phyloP scores from a whole-genome alignment of 371 early-diverging fungal species.

The Saksenaea oblongispora region DNA sequence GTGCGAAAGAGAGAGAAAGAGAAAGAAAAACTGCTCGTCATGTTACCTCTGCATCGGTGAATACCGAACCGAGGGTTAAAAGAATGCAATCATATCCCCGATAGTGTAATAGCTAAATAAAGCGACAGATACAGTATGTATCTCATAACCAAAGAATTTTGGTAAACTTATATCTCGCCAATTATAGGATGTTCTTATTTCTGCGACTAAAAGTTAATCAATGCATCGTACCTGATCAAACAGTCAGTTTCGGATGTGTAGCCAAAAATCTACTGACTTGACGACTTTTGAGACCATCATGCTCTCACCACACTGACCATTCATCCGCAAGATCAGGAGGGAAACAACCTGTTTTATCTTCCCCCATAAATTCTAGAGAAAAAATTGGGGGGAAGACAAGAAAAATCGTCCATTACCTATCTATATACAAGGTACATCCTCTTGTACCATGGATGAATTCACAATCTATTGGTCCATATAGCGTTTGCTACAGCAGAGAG shows the following conservation, averaged over 20 bases:
- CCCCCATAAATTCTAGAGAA: neutral
- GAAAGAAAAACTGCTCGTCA: neutral
- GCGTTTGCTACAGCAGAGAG: too few species aligned
- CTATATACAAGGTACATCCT: too few species aligned
- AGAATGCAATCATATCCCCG: neutral
- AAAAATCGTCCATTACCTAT: neutral
- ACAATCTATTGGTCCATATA: too few species aligned
- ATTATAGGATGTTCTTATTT: neutral
- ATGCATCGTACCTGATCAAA: neutral
- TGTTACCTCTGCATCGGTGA: neutral
- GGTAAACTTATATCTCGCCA: neutral
- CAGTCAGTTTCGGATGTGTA: neutral
- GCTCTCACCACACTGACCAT: neutral
- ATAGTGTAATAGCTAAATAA: neutral
- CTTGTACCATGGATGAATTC: too few species aligned
- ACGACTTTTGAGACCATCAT: neutral
- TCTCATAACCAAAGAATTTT: too few species aligned
- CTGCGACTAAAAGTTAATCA: neutral
- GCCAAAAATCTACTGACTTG: neutral
- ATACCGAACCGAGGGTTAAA: neutral
- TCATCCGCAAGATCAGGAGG: neutral
- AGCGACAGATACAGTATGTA: neutral
- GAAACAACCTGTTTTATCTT: neutral
- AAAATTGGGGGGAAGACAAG: neutral
- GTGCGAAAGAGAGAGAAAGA: neutral